Evolutionary conservation across 1,139 yeast species (phyloP), one percentile per base, ranked within the genome.

Genomic region (Petasospora rhodanensis): DNA sequence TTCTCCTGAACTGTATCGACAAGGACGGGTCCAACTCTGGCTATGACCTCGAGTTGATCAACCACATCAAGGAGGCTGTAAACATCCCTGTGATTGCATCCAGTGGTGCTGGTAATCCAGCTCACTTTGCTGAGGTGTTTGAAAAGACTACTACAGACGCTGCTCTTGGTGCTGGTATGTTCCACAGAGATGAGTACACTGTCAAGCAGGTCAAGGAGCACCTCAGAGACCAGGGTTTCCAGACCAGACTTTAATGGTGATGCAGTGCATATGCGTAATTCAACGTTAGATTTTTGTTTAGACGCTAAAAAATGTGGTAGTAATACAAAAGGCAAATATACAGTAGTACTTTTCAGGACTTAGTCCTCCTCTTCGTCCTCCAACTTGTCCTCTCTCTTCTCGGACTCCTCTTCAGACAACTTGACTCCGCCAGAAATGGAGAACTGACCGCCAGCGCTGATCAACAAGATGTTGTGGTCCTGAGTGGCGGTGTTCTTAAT

Each of bases 121-220:
- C 67, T 37, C 97, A 91, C 61, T 91, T 91, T 57, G 76, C 74
- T 44, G 86, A 89, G 46, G 98, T 86, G 1, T 91, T 91, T 54
- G 68, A 68, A 32, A 69, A 78, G 28, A 86, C 96, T 18, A 70
- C 75, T 4, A 81, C 91, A 3, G 98, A 91, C 61, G 98, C 98
- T 29, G 97, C 98, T 10, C 68, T 91, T 34, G 98, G 98, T 19
- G 98, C 98, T 4, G 98, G 98, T 28, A 80, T 91, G 77, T 91
- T 91, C 66, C 98, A 91, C 65, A 71, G 97, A 54, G 91, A 83
- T 18, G 97, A 89, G 52, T 91, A 80, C 58, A 79, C 85, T 12
- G 97, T 91, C 11, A 70, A 73, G 35, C 80, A 87, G 34, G 96
- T 91, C 26, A 91, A 91, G 60, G 59, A 70, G 22, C 76, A 69